Evolutionary conservation across 208 protist genomes (phyloP), one percentile per base, ranked within the genome.

Genomic region (Acanthamoeba royreba): DNA sequence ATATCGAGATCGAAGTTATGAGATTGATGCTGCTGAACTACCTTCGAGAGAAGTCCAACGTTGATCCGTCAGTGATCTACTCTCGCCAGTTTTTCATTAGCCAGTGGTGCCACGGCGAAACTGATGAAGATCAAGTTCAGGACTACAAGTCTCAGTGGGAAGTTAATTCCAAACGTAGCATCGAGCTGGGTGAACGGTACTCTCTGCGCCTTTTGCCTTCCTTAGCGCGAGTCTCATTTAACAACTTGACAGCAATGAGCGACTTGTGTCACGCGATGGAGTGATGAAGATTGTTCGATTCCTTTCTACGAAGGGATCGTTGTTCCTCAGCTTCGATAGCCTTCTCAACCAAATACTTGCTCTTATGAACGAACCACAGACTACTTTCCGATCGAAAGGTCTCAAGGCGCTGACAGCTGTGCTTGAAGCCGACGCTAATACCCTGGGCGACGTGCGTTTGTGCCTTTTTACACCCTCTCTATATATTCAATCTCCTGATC

Each of bases 61-160:
- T 35, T 35, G 87, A 92, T 43, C 63, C 63, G 3, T 92, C 87
- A 13, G 40, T 92, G 33, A 13, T 72, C 55, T 92, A 43, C 42
- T 69, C 87, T 11, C 87, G 87, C 52, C 87, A 92, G 52, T 92
- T 92, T 45, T 52, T 92, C 58, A 92, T 92, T n/a, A 58, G 43
- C 52, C 87, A 92, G 46, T 92, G 87, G 87, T 92, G 87, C 42
- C 58, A 79, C 17, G 43, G 38, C 42, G 42, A 79, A 15, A 28
- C 13, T 4, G 87, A 69, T 33, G 58, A 92, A 47, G 87, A 92
- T 4, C 46, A 63, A 31, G 53, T 90, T 40, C 52, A 90, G n/a
- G 83, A 90, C 83, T 90, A 90, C 83, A 90, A 90, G 35, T 58
- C 83, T 8, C 83, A 90, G 53, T 90, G 83, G 83, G 83, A 90